Evolutionary conservation across 148 eudicot species (phyloP), one percentile per base, ranked within the genome.

Genomic region (Amaranthus palmeri): DNA sequence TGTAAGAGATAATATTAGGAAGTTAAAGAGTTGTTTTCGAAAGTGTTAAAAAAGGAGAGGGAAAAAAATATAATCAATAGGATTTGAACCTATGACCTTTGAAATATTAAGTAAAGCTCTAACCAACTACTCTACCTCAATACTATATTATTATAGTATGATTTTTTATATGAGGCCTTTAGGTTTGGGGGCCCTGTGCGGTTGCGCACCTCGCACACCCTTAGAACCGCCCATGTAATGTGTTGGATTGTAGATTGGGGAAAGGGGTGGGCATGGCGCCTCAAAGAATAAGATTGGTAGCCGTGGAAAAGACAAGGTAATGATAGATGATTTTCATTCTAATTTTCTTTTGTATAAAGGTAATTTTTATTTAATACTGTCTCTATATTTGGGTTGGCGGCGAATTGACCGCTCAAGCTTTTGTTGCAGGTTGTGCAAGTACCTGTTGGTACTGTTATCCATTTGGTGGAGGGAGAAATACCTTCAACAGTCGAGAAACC

Each of bases 381-480:
- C 0, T 51, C 43, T 65, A 8, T 45, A 62, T 71, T 15, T 61
- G 54, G 68, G 25, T 60, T 25, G 42, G 3, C 43, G 46, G 41
- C 73, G 69, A 36, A 61, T 72, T 78, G 65, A 77, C 69, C 68
- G 65, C 66, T 66, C 48, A 69, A 43, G 62, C 51, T 59, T 79
- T 72, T 76, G 70, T 64, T 43, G 18, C 77, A 93, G 98, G 83
- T 95, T 77, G 88, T 89, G 65, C 88, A 69, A 69, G 93, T 95
- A 45, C 98, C 98, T 68, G 85, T 95, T 81, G 98, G 98, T 65
- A 91, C 98, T 68, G 97, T 88, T 47, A 82, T 91, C 77, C 98
- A 95, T 88, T 88, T 95, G 11, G 79, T 89, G 56, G 88, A 84
- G 79, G 98, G 98, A 65, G 93, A 88, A 78, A 71, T 83, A 74